Percentiles rank a stretch among this genome's conserved stretches.
phyloP scores from a whole-genome alignment of 306 rosid species.

The Vigna trinervia region DNA sequence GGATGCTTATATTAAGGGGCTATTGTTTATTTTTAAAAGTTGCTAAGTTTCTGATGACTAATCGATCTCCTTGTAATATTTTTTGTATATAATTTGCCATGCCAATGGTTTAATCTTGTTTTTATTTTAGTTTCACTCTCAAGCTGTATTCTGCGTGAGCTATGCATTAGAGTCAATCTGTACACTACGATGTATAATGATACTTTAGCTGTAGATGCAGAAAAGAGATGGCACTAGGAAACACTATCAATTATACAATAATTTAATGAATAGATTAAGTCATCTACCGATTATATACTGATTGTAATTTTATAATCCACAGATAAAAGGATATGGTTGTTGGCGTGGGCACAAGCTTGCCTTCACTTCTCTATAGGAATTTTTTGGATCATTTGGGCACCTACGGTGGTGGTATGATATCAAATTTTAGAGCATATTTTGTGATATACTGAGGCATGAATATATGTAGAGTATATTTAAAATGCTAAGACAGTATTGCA shows the following conservation, averaged over 20 bases:
- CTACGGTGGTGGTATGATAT: constrained; percentile 92
- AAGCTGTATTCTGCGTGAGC: constrained; percentile 21
- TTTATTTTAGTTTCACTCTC: constrained; percentile 34
- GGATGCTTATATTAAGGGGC: constrained; percentile 1
- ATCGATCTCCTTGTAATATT: constrained; percentile 4
- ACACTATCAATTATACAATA: constrained; percentile 23
- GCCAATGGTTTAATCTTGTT: constrained; percentile 28
- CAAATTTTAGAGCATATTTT: constrained; percentile 8
- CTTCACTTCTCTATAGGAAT: constrained; percentile 80
- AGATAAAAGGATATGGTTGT: constrained; percentile 96
- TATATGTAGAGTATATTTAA: constrained; percentile 28
- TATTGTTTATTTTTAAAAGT: constrained; percentile 6
- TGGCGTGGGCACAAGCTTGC: constrained; percentile 92
- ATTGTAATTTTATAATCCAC: constrained; percentile 50
- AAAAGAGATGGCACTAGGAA: constrained; percentile 27
- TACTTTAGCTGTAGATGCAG: constrained; percentile 7
- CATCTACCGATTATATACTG: constrained; percentile 40
- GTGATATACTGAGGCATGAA: constrained; percentile 21
- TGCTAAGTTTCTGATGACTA: constrained; percentile 13
- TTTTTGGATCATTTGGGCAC: constrained; percentile 97
- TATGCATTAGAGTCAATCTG: constrained; percentile 36
- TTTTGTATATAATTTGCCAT: background rate
- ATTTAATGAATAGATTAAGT: constrained; percentile 34
- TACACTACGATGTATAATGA: constrained; percentile 19
- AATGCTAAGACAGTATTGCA: constrained; percentile 20